A percentile compares a stretch with the other conserved stretches of the same genome.
These are phyloP conservation scores for Cutaneotrichosporon sp. DNA, from an alignment of 1,284 basidiomycete species.

Conservation along the genomic window DNA sequence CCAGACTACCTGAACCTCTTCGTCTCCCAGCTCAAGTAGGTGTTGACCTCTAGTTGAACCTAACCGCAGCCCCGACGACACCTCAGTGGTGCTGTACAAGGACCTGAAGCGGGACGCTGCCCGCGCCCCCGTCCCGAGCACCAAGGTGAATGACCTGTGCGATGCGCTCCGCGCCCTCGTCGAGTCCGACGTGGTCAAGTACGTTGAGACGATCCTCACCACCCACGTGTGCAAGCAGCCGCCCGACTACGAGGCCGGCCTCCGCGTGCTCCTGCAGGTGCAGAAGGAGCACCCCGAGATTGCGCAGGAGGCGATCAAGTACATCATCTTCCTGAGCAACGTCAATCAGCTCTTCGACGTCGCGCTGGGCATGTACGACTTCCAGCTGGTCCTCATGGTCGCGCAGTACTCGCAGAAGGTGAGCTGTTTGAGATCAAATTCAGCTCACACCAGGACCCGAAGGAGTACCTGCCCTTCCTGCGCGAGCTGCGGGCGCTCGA, in stretches of 20 bases:
- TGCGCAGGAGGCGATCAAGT: constrained; percentile 95
- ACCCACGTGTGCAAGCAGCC: constrained; percentile 90
- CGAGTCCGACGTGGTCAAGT: constrained; percentile 72
- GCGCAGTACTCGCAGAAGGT: constrained; percentile 92
- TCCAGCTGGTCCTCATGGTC: constrained; percentile 90
- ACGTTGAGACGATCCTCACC: constrained; percentile 88
- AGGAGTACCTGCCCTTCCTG: constrained; percentile 96
- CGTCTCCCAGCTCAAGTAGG: constrained; percentile 78
- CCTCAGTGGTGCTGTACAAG: constrained; percentile 31
- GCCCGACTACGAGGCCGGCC: constrained; percentile 84
- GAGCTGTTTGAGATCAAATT: too few relatives aligned
- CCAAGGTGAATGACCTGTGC: constrained; percentile 70
- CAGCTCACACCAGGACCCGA: constrained; percentile 65
- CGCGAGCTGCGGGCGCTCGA: constrained; percentile 81
- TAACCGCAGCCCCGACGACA: constrained; percentile 31
- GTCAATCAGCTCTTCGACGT: constrained; percentile 89
- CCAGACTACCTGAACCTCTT: constrained; percentile 94
- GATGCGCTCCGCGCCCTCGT: constrained; percentile 75
- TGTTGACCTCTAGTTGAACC: background rate
- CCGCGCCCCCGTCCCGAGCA: constrained; percentile 17
- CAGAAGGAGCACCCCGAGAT: constrained; percentile 69
- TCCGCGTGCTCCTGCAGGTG: constrained; percentile 74
- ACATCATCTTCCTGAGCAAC: constrained; percentile 97
- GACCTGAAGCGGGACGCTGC: constrained; percentile 23
- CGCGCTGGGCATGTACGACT: constrained; percentile 98